Percentiles rank a stretch among this genome's conserved stretches.
phyloP scores from a whole-genome alignment of 2,329 filamentous ascomycete species.

The Fusarium sp. region DNA sequence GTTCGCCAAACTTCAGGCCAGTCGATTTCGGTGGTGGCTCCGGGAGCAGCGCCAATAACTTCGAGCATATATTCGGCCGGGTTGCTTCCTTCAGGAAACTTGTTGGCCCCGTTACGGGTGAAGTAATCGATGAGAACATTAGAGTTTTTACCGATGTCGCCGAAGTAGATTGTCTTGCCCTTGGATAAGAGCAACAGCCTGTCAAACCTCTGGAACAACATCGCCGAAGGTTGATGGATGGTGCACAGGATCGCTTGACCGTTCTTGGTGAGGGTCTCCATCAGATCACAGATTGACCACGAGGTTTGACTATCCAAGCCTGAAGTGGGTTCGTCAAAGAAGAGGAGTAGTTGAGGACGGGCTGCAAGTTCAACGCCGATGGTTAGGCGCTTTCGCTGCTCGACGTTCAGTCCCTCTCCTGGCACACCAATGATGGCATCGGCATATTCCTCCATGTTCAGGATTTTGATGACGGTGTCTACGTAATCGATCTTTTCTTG shows the following conservation, averaged over 20 bases:
- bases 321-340: conserved; percentile 71
- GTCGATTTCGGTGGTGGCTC: conserved; percentile 62
- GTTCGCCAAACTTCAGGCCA: conserved; percentile 56
- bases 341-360: conserved; percentile 69
- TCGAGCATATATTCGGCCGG: conserved; percentile 79
- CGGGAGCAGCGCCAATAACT: conserved; percentile 62
- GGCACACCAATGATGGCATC: conserved; percentile 74
- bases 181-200: conserved; percentile 72
- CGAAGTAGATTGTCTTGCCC: conserved; percentile 77
- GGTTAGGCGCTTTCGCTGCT: conserved; percentile 72
- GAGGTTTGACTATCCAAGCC: conserved; percentile 74
- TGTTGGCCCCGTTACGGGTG: conserved; percentile 71
- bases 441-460: conserved; percentile 75
- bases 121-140: conserved; percentile 72
- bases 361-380: conserved; percentile 71
- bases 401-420: conserved; percentile 71
- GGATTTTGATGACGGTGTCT: conserved; percentile 78
- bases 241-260: conserved; percentile 67
- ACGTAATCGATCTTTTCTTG: conserved; percentile 87
- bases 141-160: conserved; percentile 73
- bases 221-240: conserved; percentile 66
- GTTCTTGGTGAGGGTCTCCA: conserved; percentile 70
- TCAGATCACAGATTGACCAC: conserved; percentile 72
- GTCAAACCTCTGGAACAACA: conserved; percentile 69
- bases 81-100: conserved; percentile 70